A percentile compares a stretch with the other conserved stretches of the same genome.
phyloP scores from a whole-genome alignment of 371 early-diverging fungal species.

The Rhizomucor pusillus region DNA sequence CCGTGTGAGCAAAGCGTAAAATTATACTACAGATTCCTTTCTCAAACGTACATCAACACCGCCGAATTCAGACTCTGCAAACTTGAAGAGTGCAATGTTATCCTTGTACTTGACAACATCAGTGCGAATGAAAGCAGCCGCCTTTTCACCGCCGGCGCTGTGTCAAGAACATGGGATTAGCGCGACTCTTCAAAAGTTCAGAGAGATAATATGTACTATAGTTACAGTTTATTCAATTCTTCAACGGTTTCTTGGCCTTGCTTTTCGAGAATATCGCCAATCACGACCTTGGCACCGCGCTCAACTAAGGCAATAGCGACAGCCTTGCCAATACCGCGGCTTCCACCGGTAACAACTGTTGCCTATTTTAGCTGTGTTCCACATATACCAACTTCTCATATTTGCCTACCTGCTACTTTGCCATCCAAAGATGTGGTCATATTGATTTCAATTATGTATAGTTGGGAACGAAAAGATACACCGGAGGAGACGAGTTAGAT shows the following conservation, averaged over 20 bases:
- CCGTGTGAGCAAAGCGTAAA: neutral
- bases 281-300: slow-evolving; percentile 56
- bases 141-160: slow-evolving; percentile 10
- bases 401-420: too few species aligned
- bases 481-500: too few species aligned
- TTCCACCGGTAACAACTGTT: slow-evolving; percentile 66
- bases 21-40: neutral
- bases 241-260: slow-evolving; percentile 32
- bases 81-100: slow-evolving; percentile 35
- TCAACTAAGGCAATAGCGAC: slow-evolving; percentile 46
- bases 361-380: too few species aligned
- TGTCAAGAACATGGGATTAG: neutral
- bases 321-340: slow-evolving; percentile 63
- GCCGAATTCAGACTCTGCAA: slow-evolving; percentile 50
- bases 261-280: slow-evolving; percentile 58
- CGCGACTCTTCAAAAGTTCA: neutral
- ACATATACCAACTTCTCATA: too few species aligned
- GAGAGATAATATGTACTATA: neutral
- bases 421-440: slow-evolving; percentile 1
- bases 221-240: slow-evolving; percentile 36
- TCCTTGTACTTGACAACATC: slow-evolving; percentile 55
- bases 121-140: slow-evolving; percentile 42
- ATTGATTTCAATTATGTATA: too few species aligned
- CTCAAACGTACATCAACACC: slow-evolving; percentile 21
- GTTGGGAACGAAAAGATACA: too few species aligned